Conservation (phyloP, 371 early-diverging fungal genomes). For the Aphelidium insulamus region DNA sequence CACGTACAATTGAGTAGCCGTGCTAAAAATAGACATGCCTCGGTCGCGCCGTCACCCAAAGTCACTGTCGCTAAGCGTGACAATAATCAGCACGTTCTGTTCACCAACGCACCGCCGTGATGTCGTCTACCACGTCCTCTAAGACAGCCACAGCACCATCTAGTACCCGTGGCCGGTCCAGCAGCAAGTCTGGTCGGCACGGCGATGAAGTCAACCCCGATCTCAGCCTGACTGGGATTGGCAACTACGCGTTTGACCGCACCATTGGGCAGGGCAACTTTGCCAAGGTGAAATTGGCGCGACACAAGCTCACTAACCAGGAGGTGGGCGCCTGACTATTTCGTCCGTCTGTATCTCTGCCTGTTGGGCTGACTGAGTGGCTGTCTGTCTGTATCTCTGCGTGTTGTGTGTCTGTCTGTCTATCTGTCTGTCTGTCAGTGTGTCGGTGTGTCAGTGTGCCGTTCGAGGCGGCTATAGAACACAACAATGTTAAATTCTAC, state of each 20-base stretch:
- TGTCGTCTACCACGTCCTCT: too few relatives aligned
- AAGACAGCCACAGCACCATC: too few relatives aligned
- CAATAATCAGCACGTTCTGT: background rate
- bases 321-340: conserved; percentile 12
- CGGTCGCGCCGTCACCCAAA: background rate
- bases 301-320: conserved; percentile 43
- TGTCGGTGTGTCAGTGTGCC: conserved; percentile 12
- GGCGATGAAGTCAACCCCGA: conserved; percentile 37
- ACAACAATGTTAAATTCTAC: background rate
- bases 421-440: background rate
- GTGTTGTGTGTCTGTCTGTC: background rate
- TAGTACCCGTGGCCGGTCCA: background rate
- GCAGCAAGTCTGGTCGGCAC: conserved; percentile 2
- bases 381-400: background rate
- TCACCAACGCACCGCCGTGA: background rate
- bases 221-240: conserved; percentile 25
- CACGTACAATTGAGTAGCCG: too few relatives aligned
- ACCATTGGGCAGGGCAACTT: conserved; percentile 74
- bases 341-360: background rate
- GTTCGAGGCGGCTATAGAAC: conserved; percentile 13
- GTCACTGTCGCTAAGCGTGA: background rate
- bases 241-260: conserved; percentile 52
- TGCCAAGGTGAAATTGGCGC: conserved; percentile 62
- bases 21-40: too few relatives aligned
- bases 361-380: background rate